phyloP scores from a whole-genome alignment of 2,329 filamentous ascomycete species.

The Colletotrichum tropicicola region DNA sequence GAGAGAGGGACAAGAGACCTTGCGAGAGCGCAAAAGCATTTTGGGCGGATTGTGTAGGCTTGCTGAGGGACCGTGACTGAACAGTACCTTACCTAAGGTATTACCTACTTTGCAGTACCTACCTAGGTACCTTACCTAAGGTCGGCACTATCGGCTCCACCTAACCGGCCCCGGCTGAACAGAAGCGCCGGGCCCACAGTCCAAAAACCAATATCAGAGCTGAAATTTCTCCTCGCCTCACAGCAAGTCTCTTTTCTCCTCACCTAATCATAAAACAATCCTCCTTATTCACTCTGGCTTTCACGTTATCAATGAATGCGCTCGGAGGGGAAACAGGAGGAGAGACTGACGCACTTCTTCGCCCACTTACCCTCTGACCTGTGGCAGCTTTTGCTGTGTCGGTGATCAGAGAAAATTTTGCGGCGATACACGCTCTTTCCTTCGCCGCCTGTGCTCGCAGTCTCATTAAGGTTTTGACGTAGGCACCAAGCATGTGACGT shows the following conservation, averaged over 20 bases:
- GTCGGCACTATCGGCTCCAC: too few relatives aligned
- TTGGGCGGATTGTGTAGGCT: too few relatives aligned
- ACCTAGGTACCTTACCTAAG: background rate
- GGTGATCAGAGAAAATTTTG: slow-evolving; percentile 45
- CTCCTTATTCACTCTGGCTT: slow-evolving; percentile 77
- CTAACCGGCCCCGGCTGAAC: slow-evolving; percentile 16
- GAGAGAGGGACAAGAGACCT: too few relatives aligned
- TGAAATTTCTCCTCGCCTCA: slow-evolving; percentile 30
- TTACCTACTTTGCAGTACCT: too few relatives aligned
- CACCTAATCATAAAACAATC: slow-evolving; percentile 50
- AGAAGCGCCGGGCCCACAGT: slow-evolving; percentile 8
- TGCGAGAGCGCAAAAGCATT: too few relatives aligned
- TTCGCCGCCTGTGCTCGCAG: background rate
- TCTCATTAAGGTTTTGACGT: background rate
- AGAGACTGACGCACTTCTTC: slow-evolving; percentile 58
- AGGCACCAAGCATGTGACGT: too few relatives aligned
- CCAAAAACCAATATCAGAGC: slow-evolving; percentile 19
- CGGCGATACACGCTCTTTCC: slow-evolving; percentile 37
- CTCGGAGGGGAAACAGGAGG: slow-evolving; percentile 78
- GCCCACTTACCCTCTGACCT: slow-evolving; percentile 61
- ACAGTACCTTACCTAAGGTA: too few relatives aligned
- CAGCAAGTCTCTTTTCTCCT: slow-evolving; percentile 39
- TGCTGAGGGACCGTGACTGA: too few relatives aligned
- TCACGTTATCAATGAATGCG: slow-evolving; percentile 59
- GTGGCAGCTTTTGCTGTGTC: slow-evolving; percentile 38